phyloP scores from a whole-genome alignment of 345 rosid genomes.

The Syzygium oleosum region DNA sequence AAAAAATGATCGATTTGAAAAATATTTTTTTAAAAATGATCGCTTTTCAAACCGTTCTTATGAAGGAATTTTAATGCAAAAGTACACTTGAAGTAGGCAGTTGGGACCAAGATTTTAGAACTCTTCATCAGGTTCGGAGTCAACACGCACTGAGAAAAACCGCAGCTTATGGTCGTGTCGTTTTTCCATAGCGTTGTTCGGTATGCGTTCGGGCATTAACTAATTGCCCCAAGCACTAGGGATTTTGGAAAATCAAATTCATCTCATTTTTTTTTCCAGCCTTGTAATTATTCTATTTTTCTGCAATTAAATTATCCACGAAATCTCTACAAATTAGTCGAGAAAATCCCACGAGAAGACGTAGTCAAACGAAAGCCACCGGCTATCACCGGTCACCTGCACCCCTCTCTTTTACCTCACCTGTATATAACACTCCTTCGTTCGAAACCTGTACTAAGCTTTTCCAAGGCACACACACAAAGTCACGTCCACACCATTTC shows the following conservation, averaged over 20 bases:
- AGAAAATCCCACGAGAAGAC: background rate
- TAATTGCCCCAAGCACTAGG: background rate
- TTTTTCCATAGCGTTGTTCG: background rate
- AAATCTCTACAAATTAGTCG: background rate
- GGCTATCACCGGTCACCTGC: slow-evolving; percentile 9
- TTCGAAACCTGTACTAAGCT: background rate
- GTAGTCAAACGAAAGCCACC: background rate
- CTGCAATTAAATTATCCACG: background rate
- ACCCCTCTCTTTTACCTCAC: background rate
- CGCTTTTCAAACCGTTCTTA: no score
- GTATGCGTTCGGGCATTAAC: background rate
- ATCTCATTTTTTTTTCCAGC: background rate
- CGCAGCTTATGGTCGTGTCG: background rate
- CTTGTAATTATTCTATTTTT: background rate
- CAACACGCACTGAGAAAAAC: background rate
- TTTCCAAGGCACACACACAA: background rate
- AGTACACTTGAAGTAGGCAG: background rate
- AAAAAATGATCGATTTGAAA: no score
- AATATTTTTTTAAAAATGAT: no score
- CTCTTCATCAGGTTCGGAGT: background rate
- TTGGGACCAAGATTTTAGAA: background rate
- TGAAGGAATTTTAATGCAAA: background rate
- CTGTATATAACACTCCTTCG: background rate
- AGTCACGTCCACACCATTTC: background rate
- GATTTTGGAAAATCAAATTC: background rate